Percentiles rank a stretch among this genome's conserved stretches.
phyloP scores from a whole-genome alignment of 306 rosid genomes.

The Trifolium fragiferum region DNA sequence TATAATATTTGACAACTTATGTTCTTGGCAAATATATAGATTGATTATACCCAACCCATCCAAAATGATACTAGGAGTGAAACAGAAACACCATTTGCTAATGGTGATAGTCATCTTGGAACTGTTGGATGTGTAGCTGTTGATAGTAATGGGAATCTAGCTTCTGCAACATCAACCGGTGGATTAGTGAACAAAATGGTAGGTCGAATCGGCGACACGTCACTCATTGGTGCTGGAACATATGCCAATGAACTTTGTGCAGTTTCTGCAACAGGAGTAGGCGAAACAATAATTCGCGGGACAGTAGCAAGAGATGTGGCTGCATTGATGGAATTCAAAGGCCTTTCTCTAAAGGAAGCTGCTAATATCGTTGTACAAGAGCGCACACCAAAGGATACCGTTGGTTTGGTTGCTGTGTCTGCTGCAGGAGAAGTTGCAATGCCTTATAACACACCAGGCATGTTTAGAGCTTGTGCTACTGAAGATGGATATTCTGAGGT shows the following conservation, averaged over 20 bases:
- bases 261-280: slow-evolving; percentile 88
- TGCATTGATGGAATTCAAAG: slow-evolving; percentile 87
- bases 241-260: slow-evolving; percentile 87
- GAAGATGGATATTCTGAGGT: slow-evolving; percentile 81
- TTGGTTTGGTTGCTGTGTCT: slow-evolving; percentile 78
- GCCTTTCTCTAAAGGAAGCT: slow-evolving; percentile 74
- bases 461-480: slow-evolving; percentile 88
- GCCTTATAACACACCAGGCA: slow-evolving; percentile 83
- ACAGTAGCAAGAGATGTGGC: slow-evolving; percentile 93
- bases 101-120: slow-evolving; percentile 79
- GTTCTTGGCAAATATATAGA: slow-evolving; percentile 48
- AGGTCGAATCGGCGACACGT: slow-evolving; percentile 90
- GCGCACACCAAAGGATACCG: slow-evolving; percentile 55
- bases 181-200: slow-evolving; percentile 91
- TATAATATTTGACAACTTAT: slow-evolving; percentile 22
- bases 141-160: slow-evolving; percentile 71
- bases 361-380: slow-evolving; percentile 66
- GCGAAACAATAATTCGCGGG: slow-evolving; percentile 74
- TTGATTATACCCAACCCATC: slow-evolving; percentile 78
- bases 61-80: slow-evolving; percentile 39
- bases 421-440: slow-evolving; percentile 73
- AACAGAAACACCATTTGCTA: slow-evolving; percentile 50
- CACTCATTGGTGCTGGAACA: slow-evolving; percentile 85
- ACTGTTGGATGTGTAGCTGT: slow-evolving; percentile 96
- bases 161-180: slow-evolving; percentile 92